Percentiles rank a stretch among this genome's conserved stretches.
phyloP scores from a whole-genome alignment of 2,329 filamentous ascomycete species.

The Xylariaceae sp. region DNA sequence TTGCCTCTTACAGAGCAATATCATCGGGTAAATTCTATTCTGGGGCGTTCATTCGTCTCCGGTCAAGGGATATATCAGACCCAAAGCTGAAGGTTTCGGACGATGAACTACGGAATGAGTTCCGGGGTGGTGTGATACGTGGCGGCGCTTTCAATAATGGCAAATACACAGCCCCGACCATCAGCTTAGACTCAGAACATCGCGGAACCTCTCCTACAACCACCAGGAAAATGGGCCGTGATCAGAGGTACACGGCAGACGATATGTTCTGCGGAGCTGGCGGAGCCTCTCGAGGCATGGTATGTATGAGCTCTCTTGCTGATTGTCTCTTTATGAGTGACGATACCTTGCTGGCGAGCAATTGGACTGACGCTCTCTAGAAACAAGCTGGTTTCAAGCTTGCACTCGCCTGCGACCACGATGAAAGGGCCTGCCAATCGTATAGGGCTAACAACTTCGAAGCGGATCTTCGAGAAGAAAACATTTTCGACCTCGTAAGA shows the following conservation, averaged over 20 bases:
- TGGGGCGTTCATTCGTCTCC: constrained; percentile 14
- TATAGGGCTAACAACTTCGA: constrained; percentile 56
- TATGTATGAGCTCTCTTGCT: no score
- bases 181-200: constrained; percentile 25
- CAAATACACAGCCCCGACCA: constrained; percentile 2
- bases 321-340: no score
- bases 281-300: constrained; percentile 63
- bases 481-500: constrained; percentile 44
- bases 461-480: constrained; percentile 42
- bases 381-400: constrained; percentile 51
- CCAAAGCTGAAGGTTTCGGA: constrained; percentile 25
- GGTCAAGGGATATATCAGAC: constrained; percentile 22
- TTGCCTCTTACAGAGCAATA: constrained; percentile 18
- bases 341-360: no score
- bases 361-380: no score
- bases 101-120: constrained; percentile 30
- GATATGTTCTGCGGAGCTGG: constrained; percentile 73
- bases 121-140: constrained; percentile 36
- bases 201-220: neutral
- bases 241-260: constrained; percentile 60
- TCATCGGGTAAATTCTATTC: constrained; percentile 1
- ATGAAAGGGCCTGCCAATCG: constrained; percentile 48
- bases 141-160: constrained; percentile 38
- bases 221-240: neutral
- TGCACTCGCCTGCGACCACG: constrained; percentile 60